Conservation (phyloP, 495 filamentous ascomycete species). For the Aspergillus carlsbadensis region DNA sequence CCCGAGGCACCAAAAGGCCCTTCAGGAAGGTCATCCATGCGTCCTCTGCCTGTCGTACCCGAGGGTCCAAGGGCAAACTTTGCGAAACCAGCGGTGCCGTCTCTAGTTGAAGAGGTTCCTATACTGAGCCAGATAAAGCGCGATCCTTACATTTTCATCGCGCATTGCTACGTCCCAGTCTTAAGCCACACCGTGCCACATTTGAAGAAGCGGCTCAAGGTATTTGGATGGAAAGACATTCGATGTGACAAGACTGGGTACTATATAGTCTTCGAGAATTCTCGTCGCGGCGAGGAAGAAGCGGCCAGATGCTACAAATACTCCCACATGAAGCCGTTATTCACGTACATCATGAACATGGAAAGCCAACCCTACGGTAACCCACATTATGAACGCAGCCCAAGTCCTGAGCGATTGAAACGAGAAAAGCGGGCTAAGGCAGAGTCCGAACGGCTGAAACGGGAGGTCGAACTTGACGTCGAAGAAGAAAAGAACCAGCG, state of each 20-base stretch:
- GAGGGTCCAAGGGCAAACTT: slow-evolving; percentile 43
- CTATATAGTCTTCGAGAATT: slow-evolving; percentile 84
- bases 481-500: slow-evolving; percentile 85
- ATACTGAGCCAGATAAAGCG: slow-evolving; percentile 67
- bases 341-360: slow-evolving; percentile 94
- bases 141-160: slow-evolving; percentile 91
- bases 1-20: slow-evolving; percentile 85
- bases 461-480: slow-evolving; percentile 71
- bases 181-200: slow-evolving; percentile 79
- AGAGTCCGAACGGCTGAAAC: slow-evolving; percentile 55
- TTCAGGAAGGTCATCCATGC: slow-evolving; percentile 58
- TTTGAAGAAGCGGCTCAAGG: slow-evolving; percentile 80
- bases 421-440: slow-evolving; percentile 56
- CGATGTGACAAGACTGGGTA: slow-evolving; percentile 82
- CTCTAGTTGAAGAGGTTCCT: slow-evolving; percentile 57
- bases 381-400: slow-evolving; percentile 62
- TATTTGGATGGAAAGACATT: slow-evolving; percentile 73
- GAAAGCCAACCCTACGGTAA: slow-evolving; percentile 71
- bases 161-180: slow-evolving; percentile 83
- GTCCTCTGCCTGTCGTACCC: slow-evolving; percentile 40
- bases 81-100: slow-evolving; percentile 45
- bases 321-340: slow-evolving; percentile 73
- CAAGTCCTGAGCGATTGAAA: slow-evolving; percentile 52
- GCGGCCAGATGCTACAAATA: slow-evolving; percentile 71
- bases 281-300: slow-evolving; percentile 70